Evolutionary conservation across 139 green algal species (phyloP), one percentile per base, ranked within the genome.

Genomic region (Picochlorum sp.): DNA sequence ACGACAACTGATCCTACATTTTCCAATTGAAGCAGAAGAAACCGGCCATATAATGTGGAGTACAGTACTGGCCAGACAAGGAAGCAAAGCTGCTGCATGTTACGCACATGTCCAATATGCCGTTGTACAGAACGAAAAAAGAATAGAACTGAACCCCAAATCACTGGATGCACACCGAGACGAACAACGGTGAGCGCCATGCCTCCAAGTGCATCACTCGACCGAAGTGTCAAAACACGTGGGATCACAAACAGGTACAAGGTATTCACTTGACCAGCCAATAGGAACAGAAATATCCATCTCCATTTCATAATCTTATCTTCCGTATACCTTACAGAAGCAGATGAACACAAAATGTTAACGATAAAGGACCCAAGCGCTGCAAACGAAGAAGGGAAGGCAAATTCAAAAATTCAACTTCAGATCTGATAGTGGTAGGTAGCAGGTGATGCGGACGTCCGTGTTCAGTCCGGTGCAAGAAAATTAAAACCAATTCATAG

Each of bases 11-110:
- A 57, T 13, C 62, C 63, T 5, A 68, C 59, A 30, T 25, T 33
- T 4, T 22, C 28, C 16, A 74, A 49, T 57, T 76, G 67, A n/a
- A 79, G 61, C 50, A 79, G 55, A 37, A 79, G 57, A 44, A 79
- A 79, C 33, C 72, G 70, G 0, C 72, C 72, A 33, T 69, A 79
- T 5, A 76, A 39, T 12, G 57, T 50, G 6, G 55, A 51, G 52
- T 79, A 79, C 31, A 79, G 55, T n/a, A 53, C 14, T 12, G 67
- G 62, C 39, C 49, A 79, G 5, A 58, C 30, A 8, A 62, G 36
- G 30, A 67, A 67, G 20, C 51, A 39, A 8, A 33, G 14, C 29
- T 68, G 35, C 26, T 53, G 53, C 28, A 79, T 28, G 18, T 69
- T 56, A 5, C 50, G 49, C 1, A 79, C 39, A 29, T 49, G 29